Base-by-base conservation (phyloP, 148 eudicot species). In the Vaccinium vitisidaea region DNA sequence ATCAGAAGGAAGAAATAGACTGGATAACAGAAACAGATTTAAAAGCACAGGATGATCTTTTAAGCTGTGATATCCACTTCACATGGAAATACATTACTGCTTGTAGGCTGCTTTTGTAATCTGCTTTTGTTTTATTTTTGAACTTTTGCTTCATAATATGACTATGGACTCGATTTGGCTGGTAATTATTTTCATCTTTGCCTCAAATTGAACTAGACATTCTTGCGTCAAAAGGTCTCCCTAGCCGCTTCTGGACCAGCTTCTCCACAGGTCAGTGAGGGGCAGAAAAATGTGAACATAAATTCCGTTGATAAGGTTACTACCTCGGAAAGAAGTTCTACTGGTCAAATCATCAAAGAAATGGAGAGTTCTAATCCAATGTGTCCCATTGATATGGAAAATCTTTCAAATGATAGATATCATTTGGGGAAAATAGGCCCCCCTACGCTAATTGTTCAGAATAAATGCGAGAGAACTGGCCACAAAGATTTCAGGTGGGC, bases 161-260 rank as follows among this genome's bases (percentile, higher is more conserved):
- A 65, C 30, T 23, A 19, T 58, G 32, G n/a, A 55, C 43, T 61
- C 39, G 63, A 70, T 58, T 75, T 10, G 49, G 2, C 16, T n/a
- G 25, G 4, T 23, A 9, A 30, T 79, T 48, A 16, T 46, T 70
- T 53, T 76, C 78, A 19, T 11, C 23, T 61, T 79, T 71, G 52
- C 39, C 56, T 69, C 30, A 21, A 65, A 79, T 85, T 50, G 81
- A 46, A 63, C 18, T 86, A 95, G 98, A 95, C 98, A 82, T 95
- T 95, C 88, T 74, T 95, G 90, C 96, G 98, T 36, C 98, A 95
- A 79, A 94, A 84, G 95, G 90, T 86, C 85, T 90, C 93, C 30
- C 92, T 95, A 61, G 94, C 90, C 46, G 85, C 92, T 48, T 59
- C 91, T 79, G 89, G 86, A 49, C 65, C 76, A 48, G 49, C 85